Evolutionary conservation across 257 asterid genomes (phyloP).

Genomic region (Solanum bukasovii): DNA sequence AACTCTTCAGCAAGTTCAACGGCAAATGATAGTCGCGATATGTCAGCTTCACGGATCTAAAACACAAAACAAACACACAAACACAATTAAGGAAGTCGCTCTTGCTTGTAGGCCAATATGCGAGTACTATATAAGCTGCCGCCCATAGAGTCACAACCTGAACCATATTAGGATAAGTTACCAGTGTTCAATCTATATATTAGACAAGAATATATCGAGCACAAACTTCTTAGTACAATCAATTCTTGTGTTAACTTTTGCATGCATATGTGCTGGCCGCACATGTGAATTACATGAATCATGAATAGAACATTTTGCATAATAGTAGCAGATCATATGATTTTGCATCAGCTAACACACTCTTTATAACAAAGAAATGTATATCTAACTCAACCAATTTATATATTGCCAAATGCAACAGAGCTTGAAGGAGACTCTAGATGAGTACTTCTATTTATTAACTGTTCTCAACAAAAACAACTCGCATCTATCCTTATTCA

Average conservation of each 20-base stretch:
- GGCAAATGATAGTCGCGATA: conserved; percentile 87
- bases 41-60: conserved; percentile 98
- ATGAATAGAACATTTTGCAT: neutral
- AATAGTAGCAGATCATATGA: neutral
- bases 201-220: neutral
- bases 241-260: neutral
- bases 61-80: conserved; percentile 9
- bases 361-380: neutral
- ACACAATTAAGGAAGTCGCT: neutral
- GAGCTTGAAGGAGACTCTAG: neutral
- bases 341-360: neutral
- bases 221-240: neutral
- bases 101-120: neutral
- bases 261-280: neutral
- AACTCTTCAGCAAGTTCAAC: conserved; percentile 99
- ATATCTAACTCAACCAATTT: neutral
- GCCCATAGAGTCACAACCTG: neutral
- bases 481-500: neutral
- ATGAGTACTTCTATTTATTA: neutral
- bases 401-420: neutral
- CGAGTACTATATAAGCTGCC: neutral
- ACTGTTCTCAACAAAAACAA: neutral
- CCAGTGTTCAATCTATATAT: neutral
- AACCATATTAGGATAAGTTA: neutral
- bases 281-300: neutral